Evolutionary conservation across 371 early-diverging fungal genomes (phyloP), one percentile per base, ranked within the genome.

Genomic region (Circinella umbellata): DNA sequence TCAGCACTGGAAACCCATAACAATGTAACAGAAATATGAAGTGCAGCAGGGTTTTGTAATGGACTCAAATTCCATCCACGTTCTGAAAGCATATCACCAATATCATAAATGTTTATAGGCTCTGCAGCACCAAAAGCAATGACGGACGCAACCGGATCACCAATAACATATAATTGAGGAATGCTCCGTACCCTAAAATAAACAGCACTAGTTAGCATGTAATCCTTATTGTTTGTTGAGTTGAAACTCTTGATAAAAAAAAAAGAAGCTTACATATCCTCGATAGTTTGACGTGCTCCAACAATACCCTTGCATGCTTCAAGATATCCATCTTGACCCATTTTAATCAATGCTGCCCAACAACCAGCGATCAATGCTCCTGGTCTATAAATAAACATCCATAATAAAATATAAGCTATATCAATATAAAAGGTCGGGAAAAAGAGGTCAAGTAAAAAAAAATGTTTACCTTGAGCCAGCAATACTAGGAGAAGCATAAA

Each of bases 281-380:
- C 88, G 72, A 98, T 93, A 69, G 76, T 85, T 61, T 89, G 81
- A 36, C 93, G 87, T 27, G 95, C 89, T 4, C 85, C 86, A 35
- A 98, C 89, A 69, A 98, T 96, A 39, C 93, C 77, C 61, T 85
- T 88, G 70, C 96, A 91, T 18, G 93, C 79, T 59, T 93, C 84
- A 37, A 96, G 84, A 77, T 98, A 98, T 0, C 97, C 98, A 42
- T 84, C 80, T 67, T 90, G 84, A 18, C 99, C 99, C 80, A 96
- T 89, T 60, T 89, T 86, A 82, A 96, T 86, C 83, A 98, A 74
- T 4, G 98, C 93, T 3, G 98, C 88, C 98, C 98, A 98, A 82
- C 97, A 97, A 15, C 94, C 96, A 17, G 99, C 99, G 82, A 97
- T 92, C 65, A 98, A 80, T 7, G 98, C 94, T 38, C 99, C 99